Evolutionary conservation across 2,329 filamentous ascomycete species (phyloP), one percentile per base, ranked within the genome.

Genomic region (Davidsoniella virescens): DNA sequence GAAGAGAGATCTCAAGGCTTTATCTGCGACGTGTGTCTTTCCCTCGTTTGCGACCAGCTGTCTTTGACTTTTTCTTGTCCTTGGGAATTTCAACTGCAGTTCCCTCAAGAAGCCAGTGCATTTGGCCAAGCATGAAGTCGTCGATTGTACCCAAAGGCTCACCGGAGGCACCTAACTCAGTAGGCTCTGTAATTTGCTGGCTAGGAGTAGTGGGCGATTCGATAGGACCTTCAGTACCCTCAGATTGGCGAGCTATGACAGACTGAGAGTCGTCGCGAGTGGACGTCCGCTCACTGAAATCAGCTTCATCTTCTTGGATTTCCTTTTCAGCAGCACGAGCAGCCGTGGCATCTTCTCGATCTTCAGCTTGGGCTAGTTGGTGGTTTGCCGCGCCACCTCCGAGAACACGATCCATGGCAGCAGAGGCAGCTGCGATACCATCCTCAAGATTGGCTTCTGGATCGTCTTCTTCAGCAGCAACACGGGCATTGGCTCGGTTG

Each of bases 281-380:
- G 58, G 59, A 20, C 36, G 9, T 17, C 12, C 48, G 38, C 59
- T 88, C 84, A 2, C 79, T 79, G 57, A 94, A 94, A 60, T 94
- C 87, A 4, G 78, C 84, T 43, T 88, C 86, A 57, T 94, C 87
- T 20, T 84, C 82, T 58, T 86, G 79, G 44, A 92, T 82, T 63
- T 98, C 92, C 60, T 84, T 92, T 61, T 93, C 84, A 0, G 92
- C 92, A 8, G 84, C 76, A 47, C 84, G 82, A 2, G 92, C 92
- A 0, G 92, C 92, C 23, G 80, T 80, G 12, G 90, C 85, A 61
- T 98, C 92, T 61, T 98, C 92, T 44, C 77, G 78, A 59, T 98
- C 92, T 64, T 98, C 92, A 0, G 87, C 90, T 56, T 86, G 83
- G 57, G 93, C 87, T 29, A 98, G 79, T 51, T 78, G 71, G 9